Evolutionary conservation across 371 early-diverging fungal genomes (phyloP).

Genomic region (Parasitella parasitica): DNA sequence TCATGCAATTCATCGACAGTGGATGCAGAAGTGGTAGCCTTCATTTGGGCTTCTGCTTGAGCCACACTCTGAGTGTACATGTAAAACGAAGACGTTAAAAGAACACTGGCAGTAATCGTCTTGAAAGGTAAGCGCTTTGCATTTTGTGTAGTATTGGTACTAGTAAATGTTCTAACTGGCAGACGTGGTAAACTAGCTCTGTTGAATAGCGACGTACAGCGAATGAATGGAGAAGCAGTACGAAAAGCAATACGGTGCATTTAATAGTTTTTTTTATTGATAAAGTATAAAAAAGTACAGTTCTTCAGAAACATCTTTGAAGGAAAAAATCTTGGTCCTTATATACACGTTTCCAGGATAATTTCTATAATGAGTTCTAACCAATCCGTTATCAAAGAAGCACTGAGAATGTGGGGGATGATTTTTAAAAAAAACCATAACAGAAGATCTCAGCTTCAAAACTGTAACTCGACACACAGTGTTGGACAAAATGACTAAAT

Average conservation of each 20-base stretch:
- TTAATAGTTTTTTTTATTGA: background rate
- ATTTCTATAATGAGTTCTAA: background rate
- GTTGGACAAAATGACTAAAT: conserved; percentile 6
- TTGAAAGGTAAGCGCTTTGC: conserved; percentile 23
- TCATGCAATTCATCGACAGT: conserved; percentile 28
- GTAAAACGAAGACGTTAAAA: conserved; percentile 17
- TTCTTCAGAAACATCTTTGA: background rate
- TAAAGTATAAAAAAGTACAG: background rate
- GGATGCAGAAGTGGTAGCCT: conserved; percentile 5
- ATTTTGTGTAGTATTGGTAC: background rate
- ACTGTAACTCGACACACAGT: background rate
- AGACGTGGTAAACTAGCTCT: background rate
- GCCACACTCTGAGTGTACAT: conserved; percentile 3
- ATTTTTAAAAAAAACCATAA: background rate
- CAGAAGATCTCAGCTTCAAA: conserved; percentile 6
- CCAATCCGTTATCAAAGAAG: background rate
- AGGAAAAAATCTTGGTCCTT: background rate
- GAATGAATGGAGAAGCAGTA: conserved; percentile 3
- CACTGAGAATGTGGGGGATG: conserved; percentile 11
- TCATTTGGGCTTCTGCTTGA: conserved; percentile 15
- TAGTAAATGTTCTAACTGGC: conserved; percentile 7
- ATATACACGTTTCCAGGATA: background rate
- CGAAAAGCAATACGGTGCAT: conserved; percentile 26
- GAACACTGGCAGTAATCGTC: conserved; percentile 25
- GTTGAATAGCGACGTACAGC: background rate